Evolutionary conservation across 2,329 filamentous ascomycete species (phyloP), one percentile per base, ranked within the genome.

Genomic region (Sclerotinia borealis): DNA sequence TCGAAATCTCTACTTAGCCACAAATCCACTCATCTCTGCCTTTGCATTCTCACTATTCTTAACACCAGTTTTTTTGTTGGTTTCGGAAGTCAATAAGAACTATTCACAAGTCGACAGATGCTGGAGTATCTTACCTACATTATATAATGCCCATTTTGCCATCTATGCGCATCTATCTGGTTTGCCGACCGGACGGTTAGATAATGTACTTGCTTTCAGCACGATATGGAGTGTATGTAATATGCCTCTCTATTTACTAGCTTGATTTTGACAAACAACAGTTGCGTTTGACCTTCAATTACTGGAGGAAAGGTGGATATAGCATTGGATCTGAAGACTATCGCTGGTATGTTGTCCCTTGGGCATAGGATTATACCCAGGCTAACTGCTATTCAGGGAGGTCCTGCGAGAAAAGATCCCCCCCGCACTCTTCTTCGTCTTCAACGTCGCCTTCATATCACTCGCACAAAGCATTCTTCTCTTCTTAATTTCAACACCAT

Each of bases 221-320:
- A 76, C 83, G 1, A 70, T 93, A 10, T 99, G 95, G 95, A 91
- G 89, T 76, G 90, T 92, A 79, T 76, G 88, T 73, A 29, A 5
- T 48, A 17, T 11, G 19, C 25, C 3, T 36, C 27, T 25, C 4
- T 36, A 19, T 13, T 34, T 51, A 27, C 19, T 45, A 47, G 22
- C 31, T 34, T 27, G 22, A 41, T 54, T 67, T 69, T 54, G 67
- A 31, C 48, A 34, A 36, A 52, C 19, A 55, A 25, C 68, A 92
- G 90, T 75, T 79, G 64, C 89, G 95, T 13, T 79, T 99, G 76
- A 98, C 93, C 3, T 98, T 85, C 81, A 99, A 99, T 78, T 99
- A 97, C 79, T 96, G 90, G 88, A 89, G 95, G 64, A 96, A 91
- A 76, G 95, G 95, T 45, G 95, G 95, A 29, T 99, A 99, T 75